These are phyloP conservation scores for Sporothrix schenckii DNA, from an alignment of 2,329 filamentous ascomycete species.

Conservation along the genomic window DNA sequence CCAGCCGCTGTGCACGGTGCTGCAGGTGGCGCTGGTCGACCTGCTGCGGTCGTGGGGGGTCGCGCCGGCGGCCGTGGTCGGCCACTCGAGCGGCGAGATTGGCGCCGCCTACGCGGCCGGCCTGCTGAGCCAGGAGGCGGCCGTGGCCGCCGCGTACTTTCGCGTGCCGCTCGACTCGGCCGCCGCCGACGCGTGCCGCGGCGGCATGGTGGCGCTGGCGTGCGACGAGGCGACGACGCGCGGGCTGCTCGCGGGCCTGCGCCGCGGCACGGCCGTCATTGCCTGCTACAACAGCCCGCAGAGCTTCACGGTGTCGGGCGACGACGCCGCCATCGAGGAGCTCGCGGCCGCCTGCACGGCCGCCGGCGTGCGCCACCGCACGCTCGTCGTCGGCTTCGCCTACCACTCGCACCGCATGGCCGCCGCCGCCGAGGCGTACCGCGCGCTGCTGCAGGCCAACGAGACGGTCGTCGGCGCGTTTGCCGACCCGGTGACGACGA, in stretches of 20 bases:
- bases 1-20: slow-evolving; percentile 49
- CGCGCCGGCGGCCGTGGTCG: slow-evolving; percentile 46
- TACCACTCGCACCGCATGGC: slow-evolving; percentile 45
- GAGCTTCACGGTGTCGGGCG: slow-evolving; percentile 46
- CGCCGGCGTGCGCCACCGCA: slow-evolving; percentile 37
- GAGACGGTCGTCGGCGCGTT: slow-evolving; percentile 29
- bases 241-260: slow-evolving; percentile 34
- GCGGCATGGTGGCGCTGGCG: slow-evolving; percentile 55
- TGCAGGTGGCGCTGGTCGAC: slow-evolving; percentile 53
- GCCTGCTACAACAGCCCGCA: slow-evolving; percentile 44
- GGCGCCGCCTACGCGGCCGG: slow-evolving; percentile 55
- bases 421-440: slow-evolving; percentile 36
- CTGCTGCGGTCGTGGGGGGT: slow-evolving; percentile 47
- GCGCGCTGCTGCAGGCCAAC: slow-evolving; percentile 34
- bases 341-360: slow-evolving; percentile 27
- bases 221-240: slow-evolving; percentile 44
- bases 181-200: slow-evolving; percentile 36
- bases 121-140: slow-evolving; percentile 46
- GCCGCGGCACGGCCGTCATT: slow-evolving; percentile 41
- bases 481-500: not conserved
- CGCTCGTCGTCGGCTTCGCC: slow-evolving; percentile 42
- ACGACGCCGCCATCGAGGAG: slow-evolving; percentile 33
- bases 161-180: slow-evolving; percentile 46
- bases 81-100: slow-evolving; percentile 57
- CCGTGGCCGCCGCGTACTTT: slow-evolving; percentile 52